Base-by-base conservation (phyloP, 2,329 filamentous ascomycete species). In the Diplodia seriata region DNA sequence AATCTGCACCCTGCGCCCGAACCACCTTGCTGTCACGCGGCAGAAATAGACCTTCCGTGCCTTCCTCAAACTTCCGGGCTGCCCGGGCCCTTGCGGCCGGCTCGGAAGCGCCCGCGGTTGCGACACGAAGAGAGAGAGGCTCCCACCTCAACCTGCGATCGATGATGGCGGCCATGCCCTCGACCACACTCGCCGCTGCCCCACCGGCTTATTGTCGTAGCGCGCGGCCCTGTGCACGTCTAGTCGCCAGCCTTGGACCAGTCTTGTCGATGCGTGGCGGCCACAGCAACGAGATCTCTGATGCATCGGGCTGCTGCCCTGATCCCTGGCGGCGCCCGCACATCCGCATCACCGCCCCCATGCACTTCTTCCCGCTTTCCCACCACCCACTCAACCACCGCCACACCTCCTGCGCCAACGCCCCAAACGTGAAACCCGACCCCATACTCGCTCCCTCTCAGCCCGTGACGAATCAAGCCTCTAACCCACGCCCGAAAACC, bases 1-100 rank as follows among this genome's bases (percentile, higher is more conserved):
- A 29, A 57, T 57, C 15, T 43, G 53, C n/a, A 36, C 43, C 43
- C 7, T 53, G 50, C 50, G 26, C 50, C 12, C 9, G 50, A 14
- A 5, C 23, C 53, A 20, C 53, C n/a, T 29, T 47, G 43, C 50
- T 53, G 53, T 56, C 53, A 56, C 53, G 53, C 36, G 53, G 31
- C 11, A 23, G 5, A n/a, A 36, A 12, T n/a, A 15, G 11, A 2
- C 53, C 29, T 56, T 31, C 53, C 53, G n/a, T n/a, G n/a, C 53
- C 26, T 55, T 31, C 53, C 53, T 36, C 31, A 31, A 33, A 18
- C 50, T 53, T 53, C 50, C 50, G 50, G 14, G 9, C 36, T 38
- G 36, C 11, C 36, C 8, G 2, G 33, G 33, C 29, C 23, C 50
- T 53, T 53, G 14, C 50, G 50, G 50, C 50, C 50, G 50, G 50